Evolutionary conservation across 2,329 filamentous ascomycete genomes (phyloP), one percentile per base, ranked within the genome.

Genomic region (Beauveria sp.): DNA sequence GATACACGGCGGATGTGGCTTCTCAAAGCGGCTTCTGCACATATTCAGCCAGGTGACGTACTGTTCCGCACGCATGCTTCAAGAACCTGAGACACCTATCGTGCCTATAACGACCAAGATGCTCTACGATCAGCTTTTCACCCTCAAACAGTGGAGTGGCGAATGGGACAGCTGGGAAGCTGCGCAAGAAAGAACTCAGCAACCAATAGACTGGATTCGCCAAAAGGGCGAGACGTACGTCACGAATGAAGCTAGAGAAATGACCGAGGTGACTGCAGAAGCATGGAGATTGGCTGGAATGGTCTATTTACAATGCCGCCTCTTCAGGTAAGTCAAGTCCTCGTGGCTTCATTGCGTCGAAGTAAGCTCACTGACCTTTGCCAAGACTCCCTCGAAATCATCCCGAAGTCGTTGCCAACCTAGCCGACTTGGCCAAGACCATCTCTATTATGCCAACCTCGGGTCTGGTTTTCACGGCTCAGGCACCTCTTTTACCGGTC

Each of bases 1-100:
- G 57, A 74, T 77, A 4, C 75, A 77, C 51, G 75, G 75, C 9
- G 75, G 73, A 0, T 77, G 75, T 52, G 75, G 75, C 10, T 77
- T 77, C 60, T 77, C 75, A 0, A 75, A 74, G 57, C 73, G 71
- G 46, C 66, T 77, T 4, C 67, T 77, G 24, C 70, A 76, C 52
- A 68, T 66, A 12, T 68, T 77, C 47, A 72, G 72, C 46, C 73
- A 75, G 50, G 71, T 77, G 38, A 75, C 75, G 5, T 73, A 73
- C 58, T 70, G 73, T 42, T 68, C 74, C 22, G 70, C 74, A 5
- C 68, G 71, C 12, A 55, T 75, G 30, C 66, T 69, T 38, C 73
- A 76, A 52, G 70, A 75, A 20, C 67, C 66, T 1, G 68, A 70
- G 18, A 73, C 67, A 54, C 63, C 66, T 9, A 66, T 75, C 6